A percentile compares a stretch with the other conserved stretches of the same genome.
These are phyloP conservation scores for Alternaria metachromatica DNA, from an alignment of 2,329 filamentous ascomycete genomes.

Conservation along the genomic window DNA sequence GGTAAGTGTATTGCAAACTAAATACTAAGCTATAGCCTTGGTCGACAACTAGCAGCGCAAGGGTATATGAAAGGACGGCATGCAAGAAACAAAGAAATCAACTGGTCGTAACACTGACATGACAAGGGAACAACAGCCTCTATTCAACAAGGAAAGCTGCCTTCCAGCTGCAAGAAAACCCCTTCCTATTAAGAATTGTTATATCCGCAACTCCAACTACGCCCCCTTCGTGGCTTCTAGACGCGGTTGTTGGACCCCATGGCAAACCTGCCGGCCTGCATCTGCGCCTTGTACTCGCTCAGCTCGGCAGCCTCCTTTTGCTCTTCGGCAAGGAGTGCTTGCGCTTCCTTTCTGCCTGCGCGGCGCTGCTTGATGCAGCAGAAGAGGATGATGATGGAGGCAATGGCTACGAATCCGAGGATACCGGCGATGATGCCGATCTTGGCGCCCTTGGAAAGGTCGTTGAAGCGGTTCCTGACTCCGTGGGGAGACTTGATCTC, in stretches of 20 bases:
- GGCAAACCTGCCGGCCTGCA: slow-evolving; percentile 33
- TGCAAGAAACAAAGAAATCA: slow-evolving; percentile 4
- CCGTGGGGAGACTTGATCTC: slow-evolving; percentile 46
- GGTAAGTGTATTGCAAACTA: background rate
- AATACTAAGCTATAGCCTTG: slow-evolving; percentile 5
- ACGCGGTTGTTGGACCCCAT: slow-evolving; percentile 21
- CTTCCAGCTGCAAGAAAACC: slow-evolving; percentile 2
- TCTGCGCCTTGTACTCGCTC: slow-evolving; percentile 40
- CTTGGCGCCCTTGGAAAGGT: slow-evolving; percentile 42
- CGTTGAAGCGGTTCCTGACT: slow-evolving; percentile 43
- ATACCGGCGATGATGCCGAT: slow-evolving; percentile 45
- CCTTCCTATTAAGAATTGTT: slow-evolving; percentile 11
- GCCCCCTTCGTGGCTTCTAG: slow-evolving; percentile 1
- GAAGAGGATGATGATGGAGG: slow-evolving; percentile 38
- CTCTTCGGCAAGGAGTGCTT: slow-evolving; percentile 40
- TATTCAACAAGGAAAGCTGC: slow-evolving; percentile 3
- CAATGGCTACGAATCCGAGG: slow-evolving; percentile 35
- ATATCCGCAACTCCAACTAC: background rate
- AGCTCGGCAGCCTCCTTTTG: slow-evolving; percentile 49
- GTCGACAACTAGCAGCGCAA: slow-evolving; percentile 8
- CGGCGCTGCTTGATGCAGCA: slow-evolving; percentile 51
- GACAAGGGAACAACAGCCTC: slow-evolving; percentile 3
- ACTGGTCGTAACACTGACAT: slow-evolving; percentile 17
- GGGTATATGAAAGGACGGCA: slow-evolving; percentile 18
- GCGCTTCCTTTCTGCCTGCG: slow-evolving; percentile 43